phyloP scores from a whole-genome alignment of 2,329 filamentous ascomycete species.

The Aspergillus fijiensis region DNA sequence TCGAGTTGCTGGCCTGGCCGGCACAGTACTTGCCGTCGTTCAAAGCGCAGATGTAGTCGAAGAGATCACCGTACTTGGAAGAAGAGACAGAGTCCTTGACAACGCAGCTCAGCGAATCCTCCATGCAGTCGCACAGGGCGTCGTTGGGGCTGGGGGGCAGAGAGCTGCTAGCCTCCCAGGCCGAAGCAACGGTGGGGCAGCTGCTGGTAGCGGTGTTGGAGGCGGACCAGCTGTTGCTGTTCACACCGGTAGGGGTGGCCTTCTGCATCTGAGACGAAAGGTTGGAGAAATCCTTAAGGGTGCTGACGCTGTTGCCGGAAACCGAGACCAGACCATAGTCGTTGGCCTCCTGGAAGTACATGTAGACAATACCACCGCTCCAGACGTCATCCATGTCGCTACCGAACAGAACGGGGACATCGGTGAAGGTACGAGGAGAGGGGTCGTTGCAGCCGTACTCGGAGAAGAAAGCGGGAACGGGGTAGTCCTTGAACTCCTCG shows the following conservation, averaged over 20 bases:
- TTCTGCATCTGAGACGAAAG: slow-evolving; percentile 69
- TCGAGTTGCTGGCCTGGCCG: slow-evolving; percentile 43
- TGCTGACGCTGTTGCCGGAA: slow-evolving; percentile 61
- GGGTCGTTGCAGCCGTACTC: slow-evolving; percentile 92
- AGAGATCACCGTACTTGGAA: slow-evolving; percentile 61
- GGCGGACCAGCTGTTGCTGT: slow-evolving; percentile 68
- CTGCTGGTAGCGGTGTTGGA: slow-evolving; percentile 64
- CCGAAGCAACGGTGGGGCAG: slow-evolving; percentile 66
- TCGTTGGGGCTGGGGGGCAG: slow-evolving; percentile 83
- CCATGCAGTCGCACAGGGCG: slow-evolving; percentile 83
- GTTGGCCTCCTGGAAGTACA: slow-evolving; percentile 93
- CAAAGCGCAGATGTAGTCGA: slow-evolving; percentile 52
- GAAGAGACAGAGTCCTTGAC: slow-evolving; percentile 59
- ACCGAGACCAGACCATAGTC: slow-evolving; percentile 71
- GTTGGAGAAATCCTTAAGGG: slow-evolving; percentile 71
- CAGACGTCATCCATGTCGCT: slow-evolving; percentile 80
- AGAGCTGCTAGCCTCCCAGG: slow-evolving; percentile 67
- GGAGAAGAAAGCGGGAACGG: slow-evolving; percentile 94
- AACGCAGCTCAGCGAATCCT: slow-evolving; percentile 68
- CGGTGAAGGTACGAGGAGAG: slow-evolving; percentile 74
- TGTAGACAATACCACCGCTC: slow-evolving; percentile 97
- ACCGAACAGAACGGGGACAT: slow-evolving; percentile 79
- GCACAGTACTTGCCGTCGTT: slow-evolving; percentile 33
- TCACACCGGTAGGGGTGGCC: slow-evolving; percentile 65
- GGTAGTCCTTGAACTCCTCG: slow-evolving; percentile 82